Evolutionary conservation across 208 protist species (phyloP).

Genomic region (Histomonas meleagridis): DNA sequence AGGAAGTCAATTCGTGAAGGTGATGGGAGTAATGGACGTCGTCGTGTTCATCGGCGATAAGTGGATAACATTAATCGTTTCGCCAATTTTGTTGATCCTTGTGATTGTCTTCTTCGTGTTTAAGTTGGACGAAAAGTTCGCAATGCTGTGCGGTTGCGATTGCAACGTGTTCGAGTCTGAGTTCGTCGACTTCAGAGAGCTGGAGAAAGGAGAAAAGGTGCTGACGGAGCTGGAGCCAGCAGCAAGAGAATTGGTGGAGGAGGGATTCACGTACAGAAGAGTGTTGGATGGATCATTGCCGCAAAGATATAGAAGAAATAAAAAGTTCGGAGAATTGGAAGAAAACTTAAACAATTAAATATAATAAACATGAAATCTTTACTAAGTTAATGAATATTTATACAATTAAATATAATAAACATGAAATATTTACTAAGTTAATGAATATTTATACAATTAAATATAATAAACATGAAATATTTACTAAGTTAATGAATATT

Average conservation of each 20-base stretch:
- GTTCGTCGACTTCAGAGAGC: not conserved
- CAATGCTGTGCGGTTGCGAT: not conserved
- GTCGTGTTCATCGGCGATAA: not conserved
- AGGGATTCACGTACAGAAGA: not conserved
- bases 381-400: too few relatives aligned
- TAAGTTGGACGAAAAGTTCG: not conserved
- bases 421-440: too few relatives aligned
- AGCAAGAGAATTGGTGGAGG: not conserved
- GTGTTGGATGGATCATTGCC: too few relatives aligned
- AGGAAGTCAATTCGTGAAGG: not conserved
- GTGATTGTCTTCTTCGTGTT: not conserved
- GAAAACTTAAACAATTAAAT: too few relatives aligned
- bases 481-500: too few relatives aligned
- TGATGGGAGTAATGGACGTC: conserved; percentile 1
- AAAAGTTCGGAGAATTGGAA: too few relatives aligned
- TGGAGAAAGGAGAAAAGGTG: not conserved
- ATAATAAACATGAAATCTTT: too few relatives aligned
- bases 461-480: too few relatives aligned
- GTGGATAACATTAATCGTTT: not conserved
- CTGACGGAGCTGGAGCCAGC: not conserved
- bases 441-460: too few relatives aligned
- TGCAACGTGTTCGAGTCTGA: not conserved
- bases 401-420: too few relatives aligned
- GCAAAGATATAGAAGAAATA: too few relatives aligned
- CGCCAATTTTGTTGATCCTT: not conserved